Conservation (phyloP, 495 filamentous ascomycete genomes). For the Neurospora sp. region DNA sequence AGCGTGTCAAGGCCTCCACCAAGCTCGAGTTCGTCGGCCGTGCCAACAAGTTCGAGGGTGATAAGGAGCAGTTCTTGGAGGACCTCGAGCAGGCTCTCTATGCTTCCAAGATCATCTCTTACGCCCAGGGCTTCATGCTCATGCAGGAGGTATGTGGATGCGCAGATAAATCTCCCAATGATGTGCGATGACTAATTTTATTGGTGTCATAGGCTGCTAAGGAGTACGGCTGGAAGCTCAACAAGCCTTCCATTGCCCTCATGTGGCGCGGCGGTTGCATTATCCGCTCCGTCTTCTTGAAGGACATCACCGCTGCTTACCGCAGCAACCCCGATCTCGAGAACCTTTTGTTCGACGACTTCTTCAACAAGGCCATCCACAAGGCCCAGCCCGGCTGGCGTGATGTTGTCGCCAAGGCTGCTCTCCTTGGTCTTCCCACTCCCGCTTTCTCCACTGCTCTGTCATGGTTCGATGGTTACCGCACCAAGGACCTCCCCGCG, state of each 20-base stretch:
- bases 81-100: conserved; percentile 98
- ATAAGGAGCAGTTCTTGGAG: conserved; percentile 86
- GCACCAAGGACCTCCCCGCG: conserved; percentile 87
- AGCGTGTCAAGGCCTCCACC: conserved; percentile 74
- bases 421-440: conserved; percentile 86
- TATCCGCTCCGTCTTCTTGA: conserved; percentile 98
- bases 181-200: conserved; percentile 8
- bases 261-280: conserved; percentile 99
- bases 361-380: conserved; percentile 99
- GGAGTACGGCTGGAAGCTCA: conserved; percentile 95
- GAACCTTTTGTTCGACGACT: conserved; percentile 96
- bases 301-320: conserved; percentile 97
- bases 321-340: conserved; percentile 89
- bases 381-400: conserved; percentile 93
- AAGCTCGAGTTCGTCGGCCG: conserved; percentile 66
- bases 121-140: conserved; percentile 99
- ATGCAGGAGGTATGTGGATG: conserved; percentile 78
- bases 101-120: conserved; percentile 99
- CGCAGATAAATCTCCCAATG: neutral
- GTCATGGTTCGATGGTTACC: conserved; percentile 96
- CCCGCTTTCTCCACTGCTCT: conserved; percentile 94
- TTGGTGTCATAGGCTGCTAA: conserved; percentile 59
- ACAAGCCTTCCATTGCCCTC: conserved; percentile 98
- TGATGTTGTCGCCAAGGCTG: conserved; percentile 83
- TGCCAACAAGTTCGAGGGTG: conserved; percentile 67